phyloP scores from a whole-genome alignment of 257 asterid species.

The Perilla frutescens region DNA sequence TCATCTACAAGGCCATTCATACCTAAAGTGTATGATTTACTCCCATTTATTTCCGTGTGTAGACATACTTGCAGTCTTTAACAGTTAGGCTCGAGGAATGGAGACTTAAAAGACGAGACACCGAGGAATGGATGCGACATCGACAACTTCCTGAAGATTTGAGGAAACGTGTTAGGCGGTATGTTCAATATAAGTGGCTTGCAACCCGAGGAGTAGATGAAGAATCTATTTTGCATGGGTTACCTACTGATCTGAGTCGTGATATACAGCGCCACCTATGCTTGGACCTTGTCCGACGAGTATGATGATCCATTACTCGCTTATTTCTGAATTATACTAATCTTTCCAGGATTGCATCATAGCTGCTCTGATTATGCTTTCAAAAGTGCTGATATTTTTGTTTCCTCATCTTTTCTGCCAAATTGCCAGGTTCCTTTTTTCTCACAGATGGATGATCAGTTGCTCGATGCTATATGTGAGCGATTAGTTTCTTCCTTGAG shows the following conservation, averaged over 20 bases:
- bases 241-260: slow-evolving; percentile 88
- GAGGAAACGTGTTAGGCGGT: slow-evolving; percentile 82
- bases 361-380: background rate
- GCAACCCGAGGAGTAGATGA: slow-evolving; percentile 97
- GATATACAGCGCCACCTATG: slow-evolving; percentile 95
- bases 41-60: slow-evolving; percentile 33
- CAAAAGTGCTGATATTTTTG: slow-evolving; percentile 9
- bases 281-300: slow-evolving; percentile 95
- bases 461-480: slow-evolving; percentile 94
- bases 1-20: background rate
- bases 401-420: background rate
- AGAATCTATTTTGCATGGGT: slow-evolving; percentile 76
- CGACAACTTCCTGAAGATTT: slow-evolving; percentile 96
- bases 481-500: slow-evolving; percentile 79
- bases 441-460: slow-evolving; percentile 94
- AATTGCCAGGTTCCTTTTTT: slow-evolving; percentile 77
- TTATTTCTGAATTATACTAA: slow-evolving; percentile 4
- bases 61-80: slow-evolving; percentile 92
- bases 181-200: slow-evolving; percentile 91
- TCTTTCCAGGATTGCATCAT: background rate
- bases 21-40: slow-evolving; percentile 24
- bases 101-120: slow-evolving; percentile 89
- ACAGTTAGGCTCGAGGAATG: slow-evolving; percentile 89
- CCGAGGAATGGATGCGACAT: slow-evolving; percentile 98
- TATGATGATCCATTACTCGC: slow-evolving; percentile 42